Conservation (phyloP, 2,329 filamentous ascomycete genomes). For the Hymenotorrendiella dingleyae region DNA sequence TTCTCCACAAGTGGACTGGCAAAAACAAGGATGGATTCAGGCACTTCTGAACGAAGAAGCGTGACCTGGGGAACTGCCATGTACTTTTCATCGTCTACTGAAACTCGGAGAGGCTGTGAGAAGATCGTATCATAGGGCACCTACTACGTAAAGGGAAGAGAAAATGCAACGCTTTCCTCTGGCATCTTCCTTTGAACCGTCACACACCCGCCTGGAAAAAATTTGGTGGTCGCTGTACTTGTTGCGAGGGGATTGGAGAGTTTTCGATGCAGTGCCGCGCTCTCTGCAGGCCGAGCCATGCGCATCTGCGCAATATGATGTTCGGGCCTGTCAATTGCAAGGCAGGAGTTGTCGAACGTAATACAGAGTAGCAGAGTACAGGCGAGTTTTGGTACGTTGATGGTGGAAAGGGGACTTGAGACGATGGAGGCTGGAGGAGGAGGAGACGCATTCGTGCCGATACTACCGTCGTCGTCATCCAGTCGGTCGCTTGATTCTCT, state of each 20-base stretch:
- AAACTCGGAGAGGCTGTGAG: not conserved
- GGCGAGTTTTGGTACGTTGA: no score
- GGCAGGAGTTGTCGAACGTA: not conserved
- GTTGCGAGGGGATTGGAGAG: conserved; percentile 14
- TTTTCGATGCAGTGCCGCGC: not conserved
- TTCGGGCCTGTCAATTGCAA: not conserved
- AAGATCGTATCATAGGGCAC: not conserved
- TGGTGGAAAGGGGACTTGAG: not conserved
- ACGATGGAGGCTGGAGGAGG: not conserved
- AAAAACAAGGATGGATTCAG: conserved; percentile 1
- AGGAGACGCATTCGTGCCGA: no score
- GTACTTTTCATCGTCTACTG: no score
- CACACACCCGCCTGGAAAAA: conserved; percentile 1
- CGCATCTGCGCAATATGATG: not conserved
- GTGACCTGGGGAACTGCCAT: not conserved
- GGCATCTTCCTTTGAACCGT: not conserved
- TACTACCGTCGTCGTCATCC: no score
- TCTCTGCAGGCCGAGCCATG: not conserved
- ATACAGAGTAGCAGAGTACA: not conserved
- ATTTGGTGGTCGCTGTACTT: conserved; percentile 7
- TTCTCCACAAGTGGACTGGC: not conserved
- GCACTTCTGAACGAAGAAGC: not conserved
- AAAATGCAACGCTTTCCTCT: conserved; percentile 1
- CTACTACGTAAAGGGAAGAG: not conserved
- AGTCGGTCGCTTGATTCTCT: no score